Conservation (phyloP, 2,329 filamentous ascomycete genomes). For the Hymenoscyphus salicellus region DNA sequence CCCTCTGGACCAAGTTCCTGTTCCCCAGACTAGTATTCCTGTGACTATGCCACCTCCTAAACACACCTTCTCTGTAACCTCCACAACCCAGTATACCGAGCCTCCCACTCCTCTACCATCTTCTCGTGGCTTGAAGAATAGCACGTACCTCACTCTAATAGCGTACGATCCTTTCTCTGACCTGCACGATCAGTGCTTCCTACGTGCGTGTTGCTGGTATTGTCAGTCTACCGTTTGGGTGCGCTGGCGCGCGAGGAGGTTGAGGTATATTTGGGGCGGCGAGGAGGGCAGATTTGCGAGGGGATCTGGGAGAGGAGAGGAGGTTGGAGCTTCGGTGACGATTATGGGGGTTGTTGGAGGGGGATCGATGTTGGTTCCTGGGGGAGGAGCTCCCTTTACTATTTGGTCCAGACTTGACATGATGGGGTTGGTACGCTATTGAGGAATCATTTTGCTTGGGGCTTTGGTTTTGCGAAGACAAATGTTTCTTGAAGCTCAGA, state of each 20-base stretch:
- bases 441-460: conserved; percentile 18
- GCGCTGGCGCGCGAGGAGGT: conserved; percentile 93
- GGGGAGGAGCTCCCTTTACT: conserved; percentile 81
- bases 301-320: conserved; percentile 34
- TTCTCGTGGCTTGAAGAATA: conserved; percentile 94
- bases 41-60: conserved; percentile 90
- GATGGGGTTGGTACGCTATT: conserved; percentile 15
- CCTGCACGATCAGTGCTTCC: too few relatives aligned
- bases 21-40: conserved; percentile 83
- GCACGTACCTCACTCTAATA: conserved; percentile 85
- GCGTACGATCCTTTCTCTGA: too few relatives aligned
- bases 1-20: conserved; percentile 93
- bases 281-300: conserved; percentile 37
- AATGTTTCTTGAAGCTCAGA: neutral
- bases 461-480: neutral
- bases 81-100: conserved; percentile 93
- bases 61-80: conserved; percentile 84
- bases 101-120: conserved; percentile 89
- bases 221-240: too few relatives aligned
- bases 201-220: too few relatives aligned
- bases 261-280: conserved; percentile 74
- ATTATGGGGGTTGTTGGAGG: conserved; percentile 41
- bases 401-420: conserved; percentile 63
- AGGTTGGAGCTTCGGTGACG: conserved; percentile 34
- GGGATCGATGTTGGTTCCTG: conserved; percentile 44